These are phyloP conservation scores for Pelargonium fulgidum DNA, from an alignment of 441 rosid species.

Conservation along the genomic window DNA sequence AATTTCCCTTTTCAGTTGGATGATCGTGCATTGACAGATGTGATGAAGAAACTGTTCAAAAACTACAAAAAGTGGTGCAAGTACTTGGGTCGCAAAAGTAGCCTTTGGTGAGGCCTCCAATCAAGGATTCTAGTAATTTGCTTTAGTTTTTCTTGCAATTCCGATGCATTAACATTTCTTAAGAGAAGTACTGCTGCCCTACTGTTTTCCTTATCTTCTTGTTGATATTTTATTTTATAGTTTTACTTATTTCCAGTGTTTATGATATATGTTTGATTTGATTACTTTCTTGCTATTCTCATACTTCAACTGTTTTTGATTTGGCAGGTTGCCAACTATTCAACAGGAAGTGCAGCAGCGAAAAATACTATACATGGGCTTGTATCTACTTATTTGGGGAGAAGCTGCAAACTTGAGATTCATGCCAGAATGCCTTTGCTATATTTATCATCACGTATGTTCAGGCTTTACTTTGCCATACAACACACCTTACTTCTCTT, in stretches of 20 bases:
- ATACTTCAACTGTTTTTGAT: slow-evolving; percentile 12
- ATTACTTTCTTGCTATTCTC: slow-evolving; percentile 3
- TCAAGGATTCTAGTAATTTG: not conserved
- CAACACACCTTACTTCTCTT: not conserved
- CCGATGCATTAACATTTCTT: not conserved
- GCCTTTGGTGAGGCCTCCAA: slow-evolving; percentile 63
- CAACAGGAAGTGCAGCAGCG: slow-evolving; percentile 99
- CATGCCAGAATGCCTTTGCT: slow-evolving; percentile 99
- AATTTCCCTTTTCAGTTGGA: slow-evolving; percentile 53
- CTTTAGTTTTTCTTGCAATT: not conserved
- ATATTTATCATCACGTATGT: slow-evolving; percentile 94
- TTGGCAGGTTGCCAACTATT: slow-evolving; percentile 89
- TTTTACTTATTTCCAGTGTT: not conserved
- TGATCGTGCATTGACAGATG: slow-evolving; percentile 87
- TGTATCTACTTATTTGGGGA: slow-evolving; percentile 97
- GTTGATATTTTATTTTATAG: too few relatives aligned
- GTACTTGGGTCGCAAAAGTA: slow-evolving; percentile 86
- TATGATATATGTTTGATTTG: not conserved
- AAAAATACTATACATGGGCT: slow-evolving; percentile 86
- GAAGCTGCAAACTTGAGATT: slow-evolving; percentile 98
- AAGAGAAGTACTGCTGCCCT: not conserved
- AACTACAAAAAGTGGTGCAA: slow-evolving; percentile 99
- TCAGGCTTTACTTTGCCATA: not conserved
- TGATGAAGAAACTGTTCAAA: slow-evolving; percentile 96
- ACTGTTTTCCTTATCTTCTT: not conserved